phyloP scores from a whole-genome alignment of 2,329 filamentous ascomycete genomes.

The Aspergillus alliaceus region DNA sequence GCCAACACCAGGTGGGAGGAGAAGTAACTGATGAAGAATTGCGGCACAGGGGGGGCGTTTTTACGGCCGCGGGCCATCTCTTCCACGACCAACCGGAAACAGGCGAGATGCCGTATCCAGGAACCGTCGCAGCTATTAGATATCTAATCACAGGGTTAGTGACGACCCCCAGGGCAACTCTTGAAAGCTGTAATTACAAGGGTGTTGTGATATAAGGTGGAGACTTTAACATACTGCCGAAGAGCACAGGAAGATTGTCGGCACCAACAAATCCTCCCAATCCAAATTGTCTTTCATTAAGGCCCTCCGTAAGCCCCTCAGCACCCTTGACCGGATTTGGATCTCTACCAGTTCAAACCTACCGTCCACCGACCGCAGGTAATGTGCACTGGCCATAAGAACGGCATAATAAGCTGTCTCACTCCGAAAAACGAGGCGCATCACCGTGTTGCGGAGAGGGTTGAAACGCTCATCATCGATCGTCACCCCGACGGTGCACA shows the following conservation, averaged over 20 bases:
- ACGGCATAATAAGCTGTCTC: conserved; percentile 7
- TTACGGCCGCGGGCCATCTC: background rate
- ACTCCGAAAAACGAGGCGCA: conserved; percentile 6
- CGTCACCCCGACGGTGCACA: conserved; percentile 7
- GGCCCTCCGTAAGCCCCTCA: conserved; percentile 1
- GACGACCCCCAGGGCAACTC: background rate
- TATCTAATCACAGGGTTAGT: background rate
- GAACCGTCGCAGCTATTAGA: conserved; percentile 4
- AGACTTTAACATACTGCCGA: background rate
- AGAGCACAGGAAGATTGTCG: conserved; percentile 8
- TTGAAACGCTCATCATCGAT: conserved; percentile 3
- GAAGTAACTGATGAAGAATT: background rate
- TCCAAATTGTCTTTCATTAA: background rate
- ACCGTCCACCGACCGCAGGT: background rate
- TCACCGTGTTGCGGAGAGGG: conserved; percentile 6
- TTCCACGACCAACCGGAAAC: conserved; percentile 6
- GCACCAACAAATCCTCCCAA: conserved; percentile 3
- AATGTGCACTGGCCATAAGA: conserved; percentile 8
- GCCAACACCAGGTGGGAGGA: background rate
- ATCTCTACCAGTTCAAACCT: background rate
- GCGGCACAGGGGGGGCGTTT: background rate
- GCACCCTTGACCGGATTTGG: background rate
- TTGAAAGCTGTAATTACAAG: no score
- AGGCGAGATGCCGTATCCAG: conserved; percentile 5
- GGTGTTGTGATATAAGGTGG: no score